These are phyloP conservation scores for Solanum clarkiae DNA, from an alignment of 257 asterid species.

Conservation along the genomic window DNA sequence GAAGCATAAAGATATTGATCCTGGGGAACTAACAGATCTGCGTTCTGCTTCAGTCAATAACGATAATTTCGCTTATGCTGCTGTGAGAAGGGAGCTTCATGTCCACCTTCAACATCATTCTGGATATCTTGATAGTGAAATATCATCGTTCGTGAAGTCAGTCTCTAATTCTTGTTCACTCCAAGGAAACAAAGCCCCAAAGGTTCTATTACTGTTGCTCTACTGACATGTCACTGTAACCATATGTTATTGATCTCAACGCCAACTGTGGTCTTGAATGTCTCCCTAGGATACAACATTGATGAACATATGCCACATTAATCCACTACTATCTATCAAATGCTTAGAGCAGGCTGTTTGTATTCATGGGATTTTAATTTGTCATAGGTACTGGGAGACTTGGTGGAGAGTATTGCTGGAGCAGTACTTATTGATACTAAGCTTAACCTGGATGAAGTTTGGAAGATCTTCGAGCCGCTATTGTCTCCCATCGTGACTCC, in stretches of 20 bases:
- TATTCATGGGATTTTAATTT: not conserved
- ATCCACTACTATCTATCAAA: not conserved
- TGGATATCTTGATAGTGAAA: conserved; percentile 29
- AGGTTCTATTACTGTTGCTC: conserved; percentile 26
- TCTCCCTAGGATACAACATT: not conserved
- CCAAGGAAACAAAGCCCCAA: conserved; percentile 62
- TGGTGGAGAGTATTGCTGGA: conserved; percentile 92
- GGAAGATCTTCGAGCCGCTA: conserved; percentile 67
- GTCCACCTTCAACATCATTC: conserved; percentile 68
- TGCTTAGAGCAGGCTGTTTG: not conserved
- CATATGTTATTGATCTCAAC: not conserved
- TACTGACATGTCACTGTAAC: not conserved
- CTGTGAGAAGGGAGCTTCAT: conserved; percentile 57
- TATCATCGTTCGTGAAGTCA: conserved; percentile 36
- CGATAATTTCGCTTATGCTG: conserved; percentile 72
- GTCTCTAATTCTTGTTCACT: conserved; percentile 37
- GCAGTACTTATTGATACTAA: conserved; percentile 80
- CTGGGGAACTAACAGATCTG: conserved; percentile 87
- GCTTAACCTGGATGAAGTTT: conserved; percentile 56
- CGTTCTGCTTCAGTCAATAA: conserved; percentile 91
- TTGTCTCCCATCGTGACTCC: conserved; percentile 91
- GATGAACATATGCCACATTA: not conserved
- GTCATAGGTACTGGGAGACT: conserved; percentile 79
- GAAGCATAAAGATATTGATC: conserved; percentile 63
- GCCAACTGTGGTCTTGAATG: not conserved